A percentile compares a stretch with the other conserved stretches of the same genome.
Evolutionary conservation across 257 asterid species (phyloP).

Genomic region (Perilla frutescens): DNA sequence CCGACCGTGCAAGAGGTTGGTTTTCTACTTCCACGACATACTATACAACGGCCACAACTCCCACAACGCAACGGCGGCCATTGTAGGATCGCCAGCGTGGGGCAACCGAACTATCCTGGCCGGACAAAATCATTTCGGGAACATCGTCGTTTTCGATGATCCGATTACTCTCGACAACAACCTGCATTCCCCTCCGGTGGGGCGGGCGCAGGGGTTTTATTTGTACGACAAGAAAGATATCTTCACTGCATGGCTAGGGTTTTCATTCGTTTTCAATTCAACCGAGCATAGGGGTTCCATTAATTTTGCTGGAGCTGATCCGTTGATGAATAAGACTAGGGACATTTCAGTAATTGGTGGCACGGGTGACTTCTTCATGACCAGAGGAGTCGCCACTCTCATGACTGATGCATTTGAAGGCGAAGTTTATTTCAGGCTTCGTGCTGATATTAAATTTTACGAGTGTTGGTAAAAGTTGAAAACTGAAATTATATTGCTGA

Average conservation of each 20-base stretch:
- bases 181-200: constrained; percentile 64
- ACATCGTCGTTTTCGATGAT: constrained; percentile 71
- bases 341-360: constrained; percentile 84
- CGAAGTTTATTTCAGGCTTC: constrained; percentile 70
- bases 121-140: constrained; percentile 51
- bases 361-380: constrained; percentile 85
- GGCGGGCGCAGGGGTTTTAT: constrained; percentile 80
- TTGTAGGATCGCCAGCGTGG: constrained; percentile 69
- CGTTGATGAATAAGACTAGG: constrained; percentile 71
- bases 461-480: constrained; percentile 59
- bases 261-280: constrained; percentile 69
- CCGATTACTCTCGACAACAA: constrained; percentile 78
- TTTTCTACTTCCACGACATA: constrained; percentile 74
- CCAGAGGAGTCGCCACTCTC: constrained; percentile 75
- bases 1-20: constrained; percentile 57
- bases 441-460: constrained; percentile 60
- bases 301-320: constrained; percentile 74
- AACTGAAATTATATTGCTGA: no score
- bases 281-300: constrained; percentile 57
- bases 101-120: constrained; percentile 63
- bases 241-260: constrained; percentile 69
- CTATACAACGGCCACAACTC: constrained; percentile 66
- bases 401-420: constrained; percentile 69
- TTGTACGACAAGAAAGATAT: constrained; percentile 54
- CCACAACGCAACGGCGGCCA: constrained; percentile 68